These are phyloP conservation scores for Chrysophaeum taylorii DNA, from an alignment of 352 stramenopile genomes.

Conservation along the genomic window DNA sequence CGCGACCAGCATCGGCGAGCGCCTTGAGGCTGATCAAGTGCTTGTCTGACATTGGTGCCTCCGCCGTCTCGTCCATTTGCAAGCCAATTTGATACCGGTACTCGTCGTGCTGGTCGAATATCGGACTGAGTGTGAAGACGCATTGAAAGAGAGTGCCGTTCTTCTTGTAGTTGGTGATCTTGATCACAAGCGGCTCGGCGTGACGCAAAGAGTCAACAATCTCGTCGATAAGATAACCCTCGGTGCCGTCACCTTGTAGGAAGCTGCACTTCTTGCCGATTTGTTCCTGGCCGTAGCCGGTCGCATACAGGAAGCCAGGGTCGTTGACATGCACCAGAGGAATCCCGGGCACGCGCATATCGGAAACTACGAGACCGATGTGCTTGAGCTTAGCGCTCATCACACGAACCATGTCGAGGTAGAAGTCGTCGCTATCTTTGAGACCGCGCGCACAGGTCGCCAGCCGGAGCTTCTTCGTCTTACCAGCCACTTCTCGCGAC, in stretches of 20 bases:
- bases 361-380: slow-evolving; percentile 29
- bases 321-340: slow-evolving; percentile 25
- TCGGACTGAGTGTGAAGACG: slow-evolving; percentile 24
- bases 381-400: slow-evolving; percentile 25
- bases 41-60: too few relatives aligned
- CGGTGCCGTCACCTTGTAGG: slow-evolving; percentile 26
- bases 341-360: slow-evolving; percentile 26
- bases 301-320: slow-evolving; percentile 15
- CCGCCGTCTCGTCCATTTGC: background rate
- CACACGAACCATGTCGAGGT: slow-evolving; percentile 30
- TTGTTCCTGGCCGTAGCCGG: slow-evolving; percentile 26
- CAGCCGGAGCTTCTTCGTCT: too few relatives aligned
- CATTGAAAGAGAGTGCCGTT: slow-evolving; percentile 26
- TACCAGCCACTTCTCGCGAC: too few relatives aligned
- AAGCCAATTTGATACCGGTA: slow-evolving; percentile 22
- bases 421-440: slow-evolving; percentile 15
- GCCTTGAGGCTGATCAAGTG: too few relatives aligned
- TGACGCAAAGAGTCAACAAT: slow-evolving; percentile 30
- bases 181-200: slow-evolving; percentile 24
- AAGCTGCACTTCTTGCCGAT: slow-evolving; percentile 25
- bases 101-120: slow-evolving; percentile 21
- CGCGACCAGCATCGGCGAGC: too few relatives aligned
- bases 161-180: slow-evolving; percentile 31
- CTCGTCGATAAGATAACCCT: slow-evolving; percentile 27
- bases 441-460: background rate